These are phyloP conservation scores for Aaosphaeria arxii DNA, from an alignment of 2,329 filamentous ascomycete genomes.

Conservation along the genomic window DNA sequence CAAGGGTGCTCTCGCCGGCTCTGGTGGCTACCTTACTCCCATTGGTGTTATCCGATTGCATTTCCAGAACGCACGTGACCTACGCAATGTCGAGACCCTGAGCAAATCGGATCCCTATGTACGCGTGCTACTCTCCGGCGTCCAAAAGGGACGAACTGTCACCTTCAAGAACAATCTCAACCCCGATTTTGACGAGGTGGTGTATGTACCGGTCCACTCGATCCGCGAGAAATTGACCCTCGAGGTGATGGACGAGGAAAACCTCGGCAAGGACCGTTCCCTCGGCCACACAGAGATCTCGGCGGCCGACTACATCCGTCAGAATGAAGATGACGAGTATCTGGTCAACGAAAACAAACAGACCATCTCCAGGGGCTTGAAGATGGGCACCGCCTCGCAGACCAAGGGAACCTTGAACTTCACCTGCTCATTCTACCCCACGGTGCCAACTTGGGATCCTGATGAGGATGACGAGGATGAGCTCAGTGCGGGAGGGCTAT, in stretches of 20 bases:
- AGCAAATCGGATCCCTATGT: slow-evolving; percentile 97
- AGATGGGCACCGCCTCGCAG: slow-evolving; percentile 68
- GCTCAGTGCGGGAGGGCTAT: slow-evolving; percentile 15
- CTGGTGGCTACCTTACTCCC: slow-evolving; percentile 86
- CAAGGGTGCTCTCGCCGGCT: slow-evolving; percentile 70
- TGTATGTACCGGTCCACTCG: slow-evolving; percentile 90
- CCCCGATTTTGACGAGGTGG: slow-evolving; percentile 91
- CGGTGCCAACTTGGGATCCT: slow-evolving; percentile 81
- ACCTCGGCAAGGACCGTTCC: slow-evolving; percentile 83
- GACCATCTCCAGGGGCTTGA: slow-evolving; percentile 64
- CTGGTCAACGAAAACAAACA: slow-evolving; percentile 74
- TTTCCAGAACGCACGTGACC: slow-evolving; percentile 75
- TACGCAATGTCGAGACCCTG: slow-evolving; percentile 90
- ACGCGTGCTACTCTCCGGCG: slow-evolving; percentile 81
- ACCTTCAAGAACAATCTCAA: slow-evolving; percentile 95
- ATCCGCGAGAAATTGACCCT: slow-evolving; percentile 77
- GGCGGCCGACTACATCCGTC: slow-evolving; percentile 73
- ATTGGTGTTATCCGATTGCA: slow-evolving; percentile 95
- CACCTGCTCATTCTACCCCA: slow-evolving; percentile 86
- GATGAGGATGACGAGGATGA: slow-evolving; percentile 70
- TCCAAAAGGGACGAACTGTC: slow-evolving; percentile 88
- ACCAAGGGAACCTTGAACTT: slow-evolving; percentile 80
- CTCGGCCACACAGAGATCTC: slow-evolving; percentile 77
- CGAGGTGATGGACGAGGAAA: slow-evolving; percentile 97
- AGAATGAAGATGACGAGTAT: slow-evolving; percentile 79